Conservation (phyloP, 345 rosid species). For the Excoecaria cochinchinensis region DNA sequence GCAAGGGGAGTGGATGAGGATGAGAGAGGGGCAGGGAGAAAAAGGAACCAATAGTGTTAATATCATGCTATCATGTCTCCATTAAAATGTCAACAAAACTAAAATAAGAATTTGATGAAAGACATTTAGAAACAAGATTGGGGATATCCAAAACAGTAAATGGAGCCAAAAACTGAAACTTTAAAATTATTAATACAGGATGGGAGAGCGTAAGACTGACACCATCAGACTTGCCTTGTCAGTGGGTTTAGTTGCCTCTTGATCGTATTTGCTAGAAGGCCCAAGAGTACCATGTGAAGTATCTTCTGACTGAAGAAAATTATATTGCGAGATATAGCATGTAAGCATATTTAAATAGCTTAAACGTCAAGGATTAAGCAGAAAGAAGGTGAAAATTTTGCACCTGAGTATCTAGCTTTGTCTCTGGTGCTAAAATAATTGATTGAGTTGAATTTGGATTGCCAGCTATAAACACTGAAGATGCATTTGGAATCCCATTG, state of each 20-base stretch:
- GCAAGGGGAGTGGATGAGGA: no score
- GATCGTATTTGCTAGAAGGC: constrained; percentile 64
- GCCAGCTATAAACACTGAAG: constrained; percentile 38
- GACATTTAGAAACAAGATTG: not conserved
- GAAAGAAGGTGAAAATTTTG: constrained; percentile 10
- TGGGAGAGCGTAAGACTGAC: not conserved
- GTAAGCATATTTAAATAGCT: constrained; percentile 3
- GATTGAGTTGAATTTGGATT: constrained; percentile 22
- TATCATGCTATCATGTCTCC: not conserved
- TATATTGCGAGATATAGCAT: constrained; percentile 22
- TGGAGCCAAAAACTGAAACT: not conserved
- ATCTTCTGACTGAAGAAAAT: constrained; percentile 69
- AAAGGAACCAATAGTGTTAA: not conserved
- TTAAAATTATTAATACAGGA: not conserved
- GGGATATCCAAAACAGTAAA: not conserved
- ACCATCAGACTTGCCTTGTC: constrained; percentile 55
- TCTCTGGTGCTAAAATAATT: constrained; percentile 42
- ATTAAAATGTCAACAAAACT: not conserved
- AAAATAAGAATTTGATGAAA: not conserved
- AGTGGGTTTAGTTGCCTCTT: constrained; percentile 68
- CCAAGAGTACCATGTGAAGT: constrained; percentile 64
- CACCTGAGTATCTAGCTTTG: constrained; percentile 72
- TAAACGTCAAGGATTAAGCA: constrained; percentile 8
- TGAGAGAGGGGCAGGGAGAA: no score
- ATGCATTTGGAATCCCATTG: constrained; percentile 44